Percentiles rank a stretch among this genome's conserved stretches.
Conservation (phyloP, 2,329 filamentous ascomycete genomes). For the Epichloe festucae region DNA sequence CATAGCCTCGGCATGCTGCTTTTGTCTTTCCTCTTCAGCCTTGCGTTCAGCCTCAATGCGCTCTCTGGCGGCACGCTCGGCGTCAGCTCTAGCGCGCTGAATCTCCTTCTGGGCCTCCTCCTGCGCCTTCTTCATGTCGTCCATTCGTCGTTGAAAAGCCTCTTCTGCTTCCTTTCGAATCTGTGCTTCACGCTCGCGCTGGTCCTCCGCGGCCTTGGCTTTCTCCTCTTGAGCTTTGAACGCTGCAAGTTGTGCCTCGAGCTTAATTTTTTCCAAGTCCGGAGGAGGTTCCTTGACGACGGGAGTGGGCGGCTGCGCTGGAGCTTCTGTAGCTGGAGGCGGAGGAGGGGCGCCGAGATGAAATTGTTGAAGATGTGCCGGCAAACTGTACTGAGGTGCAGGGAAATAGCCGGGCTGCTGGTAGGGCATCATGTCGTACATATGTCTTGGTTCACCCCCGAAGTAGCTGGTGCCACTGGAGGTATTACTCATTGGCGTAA, state of each 20-base stretch:
- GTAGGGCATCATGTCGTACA: slow-evolving; percentile 40
- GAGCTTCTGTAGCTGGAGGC: slow-evolving; percentile 27
- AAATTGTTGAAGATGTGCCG: slow-evolving; percentile 23
- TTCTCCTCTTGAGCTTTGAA: slow-evolving; percentile 34
- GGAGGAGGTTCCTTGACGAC: slow-evolving; percentile 27
- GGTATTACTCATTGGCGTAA: slow-evolving; percentile 27
- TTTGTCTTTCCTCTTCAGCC: slow-evolving; percentile 32
- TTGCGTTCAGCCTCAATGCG: slow-evolving; percentile 32
- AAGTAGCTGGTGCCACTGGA: slow-evolving; percentile 29
- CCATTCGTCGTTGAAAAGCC: slow-evolving; percentile 27
- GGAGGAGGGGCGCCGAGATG: slow-evolving; percentile 25
- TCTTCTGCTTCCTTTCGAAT: slow-evolving; percentile 35
- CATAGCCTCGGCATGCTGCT: slow-evolving; percentile 21
- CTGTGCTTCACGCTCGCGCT: slow-evolving; percentile 30
- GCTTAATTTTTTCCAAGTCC: slow-evolving; percentile 44
- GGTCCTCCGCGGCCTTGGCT: slow-evolving; percentile 31
- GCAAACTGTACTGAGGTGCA: slow-evolving; percentile 7
- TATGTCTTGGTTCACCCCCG: slow-evolving; percentile 23
- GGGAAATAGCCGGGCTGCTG: slow-evolving; percentile 17
- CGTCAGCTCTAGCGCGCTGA: slow-evolving; percentile 32
- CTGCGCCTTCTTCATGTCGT: slow-evolving; percentile 27
- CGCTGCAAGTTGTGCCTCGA: slow-evolving; percentile 44
- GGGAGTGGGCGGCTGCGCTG: slow-evolving; percentile 18
- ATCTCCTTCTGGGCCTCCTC: slow-evolving; percentile 35
- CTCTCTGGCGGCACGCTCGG: slow-evolving; percentile 29